Percentiles rank a stretch among this genome's conserved stretches.
These are phyloP conservation scores for Picochlorum sp. DNA, from an alignment of 139 green algal genomes.

Conservation along the genomic window DNA sequence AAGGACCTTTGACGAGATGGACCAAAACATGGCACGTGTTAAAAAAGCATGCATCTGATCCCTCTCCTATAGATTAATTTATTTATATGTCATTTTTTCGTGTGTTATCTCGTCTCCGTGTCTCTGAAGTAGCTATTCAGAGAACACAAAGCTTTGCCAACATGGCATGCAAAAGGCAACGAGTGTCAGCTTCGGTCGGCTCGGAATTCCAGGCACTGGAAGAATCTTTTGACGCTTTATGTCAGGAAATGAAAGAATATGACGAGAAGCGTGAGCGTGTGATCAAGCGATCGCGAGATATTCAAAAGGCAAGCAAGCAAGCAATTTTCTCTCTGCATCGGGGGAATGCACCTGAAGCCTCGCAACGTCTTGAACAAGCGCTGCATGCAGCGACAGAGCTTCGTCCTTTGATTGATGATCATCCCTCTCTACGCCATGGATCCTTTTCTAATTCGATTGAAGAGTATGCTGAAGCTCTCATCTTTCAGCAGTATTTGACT, in stretches of 20 bases:
- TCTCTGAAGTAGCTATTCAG: too few species aligned
- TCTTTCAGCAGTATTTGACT: constrained; percentile 57
- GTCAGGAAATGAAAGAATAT: constrained; percentile 9
- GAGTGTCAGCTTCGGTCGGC: background rate
- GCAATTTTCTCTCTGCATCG: constrained; percentile 70
- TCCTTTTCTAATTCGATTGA: constrained; percentile 58
- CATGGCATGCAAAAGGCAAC: background rate
- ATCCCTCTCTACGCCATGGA: constrained; percentile 47
- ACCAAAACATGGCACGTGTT: too few species aligned
- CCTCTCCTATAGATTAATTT: too few species aligned
- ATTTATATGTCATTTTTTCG: too few species aligned
- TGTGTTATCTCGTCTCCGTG: too few species aligned
- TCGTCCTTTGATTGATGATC: constrained; percentile 40
- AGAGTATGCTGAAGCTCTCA: constrained; percentile 54
- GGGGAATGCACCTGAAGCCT: constrained; percentile 33
- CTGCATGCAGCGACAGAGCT: constrained; percentile 45
- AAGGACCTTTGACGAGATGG: too few species aligned
- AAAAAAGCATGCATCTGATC: too few species aligned
- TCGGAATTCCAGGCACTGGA: background rate
- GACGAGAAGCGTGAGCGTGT: constrained; percentile 11
- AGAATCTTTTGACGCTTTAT: background rate
- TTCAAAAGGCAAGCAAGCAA: constrained; percentile 70
- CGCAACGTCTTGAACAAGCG: constrained; percentile 33
- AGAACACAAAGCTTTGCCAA: too few species aligned
- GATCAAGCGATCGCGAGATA: constrained; percentile 64